phyloP scores from a whole-genome alignment of 108 stramenopile genomes.

The Fistulifera pelliculosa region DNA sequence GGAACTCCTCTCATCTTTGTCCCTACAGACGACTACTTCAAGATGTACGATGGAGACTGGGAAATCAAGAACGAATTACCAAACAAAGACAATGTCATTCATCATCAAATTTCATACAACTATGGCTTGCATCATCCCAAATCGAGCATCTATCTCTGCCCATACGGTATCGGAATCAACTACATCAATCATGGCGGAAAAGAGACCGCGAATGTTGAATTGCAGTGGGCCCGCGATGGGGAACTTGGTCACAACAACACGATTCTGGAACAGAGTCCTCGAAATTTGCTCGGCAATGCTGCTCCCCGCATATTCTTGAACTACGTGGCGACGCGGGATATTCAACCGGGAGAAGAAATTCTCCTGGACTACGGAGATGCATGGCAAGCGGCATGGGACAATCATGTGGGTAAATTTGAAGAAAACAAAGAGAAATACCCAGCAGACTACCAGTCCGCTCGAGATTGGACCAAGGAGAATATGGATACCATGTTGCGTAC shows the following conservation, averaged over 20 bases:
- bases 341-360: conserved; percentile 43
- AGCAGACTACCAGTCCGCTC: too few relatives aligned
- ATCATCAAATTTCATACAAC: conserved; percentile 28
- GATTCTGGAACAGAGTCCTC: neutral
- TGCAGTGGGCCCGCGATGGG: conserved; percentile 12
- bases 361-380: conserved; percentile 46
- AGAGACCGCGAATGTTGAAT: conserved; percentile 7
- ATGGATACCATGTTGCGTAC: conserved; percentile 8
- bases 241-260: conserved; percentile 21
- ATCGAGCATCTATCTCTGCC: conserved; percentile 30
- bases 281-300: neutral
- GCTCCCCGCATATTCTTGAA: conserved; percentile 18
- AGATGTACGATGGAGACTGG: conserved; percentile 3
- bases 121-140: conserved; percentile 36
- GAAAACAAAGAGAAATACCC: too few relatives aligned
- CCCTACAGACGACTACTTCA: conserved; percentile 5
- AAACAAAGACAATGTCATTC: neutral
- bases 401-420: conserved; percentile 20
- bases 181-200: conserved; percentile 32
- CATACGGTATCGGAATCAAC: conserved; percentile 24
- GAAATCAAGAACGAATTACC: neutral
- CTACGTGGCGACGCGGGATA: conserved; percentile 34
- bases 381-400: conserved; percentile 30
- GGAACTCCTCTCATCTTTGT: conserved; percentile 32
- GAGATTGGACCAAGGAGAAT: too few relatives aligned